Percentiles rank a stretch among this genome's conserved stretches.
phyloP scores from a whole-genome alignment of 257 asterid species.

The Leonotis leonurus region DNA sequence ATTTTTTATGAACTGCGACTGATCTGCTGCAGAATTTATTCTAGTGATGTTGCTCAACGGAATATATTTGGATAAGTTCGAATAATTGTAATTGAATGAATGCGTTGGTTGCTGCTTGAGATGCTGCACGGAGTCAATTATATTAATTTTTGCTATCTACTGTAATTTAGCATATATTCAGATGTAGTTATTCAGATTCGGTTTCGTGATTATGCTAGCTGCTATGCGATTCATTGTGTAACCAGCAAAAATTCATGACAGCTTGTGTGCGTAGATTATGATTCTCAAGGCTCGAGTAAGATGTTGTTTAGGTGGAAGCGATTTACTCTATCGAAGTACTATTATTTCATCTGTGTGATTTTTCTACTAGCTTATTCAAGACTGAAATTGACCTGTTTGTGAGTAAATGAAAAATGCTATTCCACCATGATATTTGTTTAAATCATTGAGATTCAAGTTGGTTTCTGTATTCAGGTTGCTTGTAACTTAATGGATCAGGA shows the following conservation, averaged over 20 bases:
- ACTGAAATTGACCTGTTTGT: too few species aligned
- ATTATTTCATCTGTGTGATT: background rate
- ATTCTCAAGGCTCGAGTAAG: background rate
- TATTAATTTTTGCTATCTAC: too few species aligned
- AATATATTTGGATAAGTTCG: background rate
- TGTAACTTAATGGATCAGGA: constrained; percentile 37
- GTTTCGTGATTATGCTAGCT: background rate
- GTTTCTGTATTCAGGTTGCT: constrained; percentile 1
- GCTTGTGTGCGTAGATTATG: background rate
- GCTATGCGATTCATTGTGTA: background rate
- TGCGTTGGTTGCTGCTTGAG: background rate
- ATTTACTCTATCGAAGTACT: background rate
- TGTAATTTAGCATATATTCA: too few species aligned
- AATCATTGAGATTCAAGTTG: background rate
- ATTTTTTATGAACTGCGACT: background rate
- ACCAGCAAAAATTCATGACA: background rate
- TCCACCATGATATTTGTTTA: background rate
- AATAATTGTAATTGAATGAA: background rate
- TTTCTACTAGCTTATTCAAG: background rate
- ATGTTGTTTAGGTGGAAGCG: background rate
- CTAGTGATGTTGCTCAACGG: background rate
- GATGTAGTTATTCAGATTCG: background rate
- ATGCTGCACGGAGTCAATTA: background rate
- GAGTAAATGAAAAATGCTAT: too few species aligned
- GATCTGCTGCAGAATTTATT: background rate